A percentile compares a stretch with the other conserved stretches of the same genome.
Evolutionary conservation across 352 stramenopile genomes (phyloP).

Genomic region (Achlya hypogyna): DNA sequence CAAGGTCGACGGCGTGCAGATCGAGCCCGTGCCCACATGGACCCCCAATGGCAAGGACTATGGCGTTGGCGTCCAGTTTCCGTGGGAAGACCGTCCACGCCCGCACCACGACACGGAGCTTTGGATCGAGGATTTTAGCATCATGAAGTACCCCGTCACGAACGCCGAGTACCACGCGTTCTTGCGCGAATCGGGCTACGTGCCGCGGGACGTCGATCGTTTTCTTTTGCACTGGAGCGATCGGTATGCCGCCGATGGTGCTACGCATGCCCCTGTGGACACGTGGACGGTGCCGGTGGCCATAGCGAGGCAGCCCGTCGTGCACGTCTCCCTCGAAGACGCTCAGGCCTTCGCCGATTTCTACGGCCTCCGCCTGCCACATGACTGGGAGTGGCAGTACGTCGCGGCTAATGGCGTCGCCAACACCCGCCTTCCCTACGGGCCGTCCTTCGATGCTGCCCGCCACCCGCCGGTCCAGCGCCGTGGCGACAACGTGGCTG

Average conservation of each 20-base stretch:
- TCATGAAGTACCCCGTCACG: slow-evolving; percentile 68
- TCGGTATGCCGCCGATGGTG: slow-evolving; percentile 19
- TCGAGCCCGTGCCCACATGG: slow-evolving; percentile 63
- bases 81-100: slow-evolving; percentile 68
- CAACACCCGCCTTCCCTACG: slow-evolving; percentile 59
- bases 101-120: slow-evolving; percentile 64
- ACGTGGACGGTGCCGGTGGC: slow-evolving; percentile 40
- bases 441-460: slow-evolving; percentile 26
- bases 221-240: slow-evolving; percentile 71
- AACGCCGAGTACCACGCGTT: slow-evolving; percentile 63
- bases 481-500: slow-evolving; percentile 25
- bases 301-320: slow-evolving; percentile 51
- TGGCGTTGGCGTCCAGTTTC: slow-evolving; percentile 73
- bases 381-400: slow-evolving; percentile 85
- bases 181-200: slow-evolving; percentile 43
- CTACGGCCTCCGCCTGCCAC: slow-evolving; percentile 61
- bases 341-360: slow-evolving; percentile 55
- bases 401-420: slow-evolving; percentile 52
- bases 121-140: slow-evolving; percentile 54
- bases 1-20: slow-evolving; percentile 69
- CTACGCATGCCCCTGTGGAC: slow-evolving; percentile 19
- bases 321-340: slow-evolving; percentile 69
- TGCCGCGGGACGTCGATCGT: slow-evolving; percentile 37
- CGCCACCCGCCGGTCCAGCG: slow-evolving; percentile 24
- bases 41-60: slow-evolving; percentile 45